phyloP scores from a whole-genome alignment of 371 early-diverging fungal species.

The Dinochytrium kinnereticum region DNA sequence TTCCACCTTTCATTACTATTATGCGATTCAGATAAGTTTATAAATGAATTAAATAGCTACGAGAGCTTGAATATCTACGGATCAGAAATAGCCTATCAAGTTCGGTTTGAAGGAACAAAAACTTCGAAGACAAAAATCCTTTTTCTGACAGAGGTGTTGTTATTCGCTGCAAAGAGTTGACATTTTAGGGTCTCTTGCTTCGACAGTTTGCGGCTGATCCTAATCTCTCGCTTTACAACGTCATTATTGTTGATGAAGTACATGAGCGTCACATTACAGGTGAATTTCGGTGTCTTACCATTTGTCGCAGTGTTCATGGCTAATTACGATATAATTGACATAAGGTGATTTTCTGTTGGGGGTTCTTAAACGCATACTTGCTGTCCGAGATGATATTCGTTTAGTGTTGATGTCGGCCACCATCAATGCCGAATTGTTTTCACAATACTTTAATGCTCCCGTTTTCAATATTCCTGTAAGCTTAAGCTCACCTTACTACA shows the following conservation, averaged over 20 bases:
- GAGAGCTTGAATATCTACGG: slow-evolving; percentile 76
- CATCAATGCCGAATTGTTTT: slow-evolving; percentile 89
- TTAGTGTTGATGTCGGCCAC: slow-evolving; percentile 98
- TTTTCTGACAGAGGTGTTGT: slow-evolving; percentile 74
- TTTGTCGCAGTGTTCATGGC: slow-evolving; percentile 37
- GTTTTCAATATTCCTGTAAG: slow-evolving; percentile 62
- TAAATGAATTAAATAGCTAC: too few species aligned
- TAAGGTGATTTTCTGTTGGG: slow-evolving; percentile 97
- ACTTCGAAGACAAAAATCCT: slow-evolving; percentile 71
- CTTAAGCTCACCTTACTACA: background rate
- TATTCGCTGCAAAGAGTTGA: background rate
- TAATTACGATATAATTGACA: too few species aligned
- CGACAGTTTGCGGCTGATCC: slow-evolving; percentile 79
- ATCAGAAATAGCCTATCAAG: slow-evolving; percentile 72
- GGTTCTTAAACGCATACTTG: slow-evolving; percentile 83
- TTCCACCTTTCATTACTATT: too few species aligned
- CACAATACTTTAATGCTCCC: slow-evolving; percentile 75
- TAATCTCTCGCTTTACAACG: slow-evolving; percentile 62
- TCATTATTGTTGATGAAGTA: slow-evolving; percentile 95
- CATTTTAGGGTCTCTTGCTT: slow-evolving; percentile 71
- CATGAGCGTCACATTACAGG: slow-evolving; percentile 90
- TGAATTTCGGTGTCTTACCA: background rate
- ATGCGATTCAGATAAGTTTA: too few species aligned
- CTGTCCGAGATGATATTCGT: slow-evolving; percentile 73
- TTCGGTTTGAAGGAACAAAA: slow-evolving; percentile 71